Conservation (phyloP, 208 protist species). For the Wallacemonas collosoma region DNA sequence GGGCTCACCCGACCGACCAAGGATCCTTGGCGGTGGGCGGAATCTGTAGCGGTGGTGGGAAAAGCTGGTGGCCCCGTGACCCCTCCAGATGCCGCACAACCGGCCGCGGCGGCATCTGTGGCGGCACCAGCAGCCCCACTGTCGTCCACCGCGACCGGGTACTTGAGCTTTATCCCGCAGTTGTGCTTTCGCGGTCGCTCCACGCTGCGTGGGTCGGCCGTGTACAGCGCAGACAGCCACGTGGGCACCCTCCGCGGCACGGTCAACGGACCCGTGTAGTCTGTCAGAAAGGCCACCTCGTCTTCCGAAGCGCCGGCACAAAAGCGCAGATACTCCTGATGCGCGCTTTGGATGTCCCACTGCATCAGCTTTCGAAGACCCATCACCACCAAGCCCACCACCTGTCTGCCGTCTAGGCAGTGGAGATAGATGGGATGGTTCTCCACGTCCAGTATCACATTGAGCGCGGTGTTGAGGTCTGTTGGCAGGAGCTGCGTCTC, state of each 20-base stretch:
- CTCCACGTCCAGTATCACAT: slow-evolving; percentile 58
- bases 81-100: too few relatives aligned
- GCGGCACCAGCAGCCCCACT: too few relatives aligned
- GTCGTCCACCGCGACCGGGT: slow-evolving; percentile 5
- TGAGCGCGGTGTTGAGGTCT: slow-evolving; percentile 63
- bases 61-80: too few relatives aligned
- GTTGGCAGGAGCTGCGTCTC: slow-evolving; percentile 79
- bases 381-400: slow-evolving; percentile 75
- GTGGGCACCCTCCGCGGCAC: slow-evolving; percentile 53
- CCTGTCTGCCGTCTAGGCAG: slow-evolving; percentile 86
- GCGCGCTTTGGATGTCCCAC: slow-evolving; percentile 55
- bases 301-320: slow-evolving; percentile 48
- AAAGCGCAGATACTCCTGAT: slow-evolving; percentile 77
- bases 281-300: slow-evolving; percentile 67
- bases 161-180: slow-evolving; percentile 40
- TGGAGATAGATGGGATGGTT: slow-evolving; percentile 81
- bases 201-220: slow-evolving; percentile 23
- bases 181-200: slow-evolving; percentile 23
- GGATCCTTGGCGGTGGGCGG: too few relatives aligned
- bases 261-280: slow-evolving; percentile 71
- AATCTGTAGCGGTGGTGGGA: too few relatives aligned
- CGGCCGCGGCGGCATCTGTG: too few relatives aligned
- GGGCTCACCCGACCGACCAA: neutral
- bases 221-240: slow-evolving; percentile 63
- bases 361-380: slow-evolving; percentile 77